Conservation (phyloP, 2,329 filamentous ascomycete genomes). For the Aspergillus sp. region DNA sequence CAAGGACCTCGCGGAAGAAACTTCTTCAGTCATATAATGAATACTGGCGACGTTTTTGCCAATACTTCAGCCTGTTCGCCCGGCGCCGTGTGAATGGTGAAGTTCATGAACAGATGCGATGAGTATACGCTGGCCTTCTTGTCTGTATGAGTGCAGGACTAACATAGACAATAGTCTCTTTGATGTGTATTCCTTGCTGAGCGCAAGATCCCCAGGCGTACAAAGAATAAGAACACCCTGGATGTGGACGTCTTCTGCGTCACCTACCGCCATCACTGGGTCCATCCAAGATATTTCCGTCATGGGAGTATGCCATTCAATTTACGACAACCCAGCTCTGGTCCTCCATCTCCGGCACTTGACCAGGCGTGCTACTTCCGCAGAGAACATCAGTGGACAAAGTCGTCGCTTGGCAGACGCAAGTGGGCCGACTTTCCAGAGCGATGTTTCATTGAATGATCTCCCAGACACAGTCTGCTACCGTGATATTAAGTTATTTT, state of each 20-base stretch:
- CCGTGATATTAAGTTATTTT: constrained; percentile 20
- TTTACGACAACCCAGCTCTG: constrained; percentile 16
- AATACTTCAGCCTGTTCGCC: constrained; percentile 10
- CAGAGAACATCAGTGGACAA: constrained; percentile 9
- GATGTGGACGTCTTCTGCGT: constrained; percentile 16
- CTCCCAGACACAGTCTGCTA: constrained; percentile 19
- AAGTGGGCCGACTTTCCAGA: constrained; percentile 12
- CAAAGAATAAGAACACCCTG: constrained; percentile 17
- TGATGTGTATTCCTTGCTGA: constrained; percentile 10
- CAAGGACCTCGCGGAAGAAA: constrained; percentile 10
- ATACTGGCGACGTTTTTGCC: constrained; percentile 9
- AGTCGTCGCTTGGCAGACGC: constrained; percentile 9
- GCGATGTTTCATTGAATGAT: constrained; percentile 12
- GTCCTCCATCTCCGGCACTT: constrained; percentile 18
- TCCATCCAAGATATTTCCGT: constrained; percentile 18
- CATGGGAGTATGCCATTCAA: constrained; percentile 16
- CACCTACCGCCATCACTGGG: constrained; percentile 17
- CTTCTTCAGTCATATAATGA: constrained; percentile 10
- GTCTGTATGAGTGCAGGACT: background rate
- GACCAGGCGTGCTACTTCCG: constrained; percentile 16
- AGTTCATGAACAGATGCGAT: constrained; percentile 17
- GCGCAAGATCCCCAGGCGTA: constrained; percentile 10
- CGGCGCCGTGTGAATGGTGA: constrained; percentile 12
- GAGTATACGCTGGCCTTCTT: constrained; percentile 9
- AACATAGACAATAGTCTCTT: constrained; percentile 17